Base-by-base conservation (phyloP, 2,329 filamentous ascomycete species). In the Setomelanomma holmii region DNA sequence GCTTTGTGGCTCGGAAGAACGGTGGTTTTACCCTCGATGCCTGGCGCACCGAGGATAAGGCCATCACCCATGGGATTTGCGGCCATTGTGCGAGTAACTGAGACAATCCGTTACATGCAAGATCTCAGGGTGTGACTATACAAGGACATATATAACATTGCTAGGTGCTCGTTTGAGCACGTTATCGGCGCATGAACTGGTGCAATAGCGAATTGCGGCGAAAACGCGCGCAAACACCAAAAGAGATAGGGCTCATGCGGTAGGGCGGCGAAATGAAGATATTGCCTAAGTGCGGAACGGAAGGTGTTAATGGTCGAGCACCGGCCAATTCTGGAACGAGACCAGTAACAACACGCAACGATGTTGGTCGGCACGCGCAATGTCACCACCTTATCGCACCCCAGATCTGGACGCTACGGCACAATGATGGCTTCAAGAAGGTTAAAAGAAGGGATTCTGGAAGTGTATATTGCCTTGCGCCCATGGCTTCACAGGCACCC, bases 31-130 rank as follows among this genome's bases (percentile, higher is more conserved):
- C 56, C 56, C n/a, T 56, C 54, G 35, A 57, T 30, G 23, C 55
- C 49, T 6, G 56, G 51, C 1, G 42, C 21, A 16, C 54, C 54
- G 21, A 57, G 48, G 20, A 60, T 52, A 16, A 60, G 42, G 14
- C 42, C 36, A 16, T 60, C 56, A 44, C 47, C 53, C 38, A 54
- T 23, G 16, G 53, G 56, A 35, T 58, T 55, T 21, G 56, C 40
- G 17, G 56, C 53, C 56, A 59, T 59, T 20, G 38, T 48, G 4
- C 16, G 12, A n/a, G 34, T 49, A 4, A 21, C 14, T 21, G 16
- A 40, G 40, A 16, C 24, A 21, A 21, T n/a, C n/a, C n/a, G n/a
- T n/a, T n/a, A n/a, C n/a, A n/a, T n/a, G n/a, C n/a, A n/a, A n/a
- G n/a, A n/a, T n/a, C n/a, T n/a, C n/a, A n/a, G n/a, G n/a, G n/a